Conservation (phyloP, 371 early-diverging fungal genomes). For the Gilbertella persicaria region DNA sequence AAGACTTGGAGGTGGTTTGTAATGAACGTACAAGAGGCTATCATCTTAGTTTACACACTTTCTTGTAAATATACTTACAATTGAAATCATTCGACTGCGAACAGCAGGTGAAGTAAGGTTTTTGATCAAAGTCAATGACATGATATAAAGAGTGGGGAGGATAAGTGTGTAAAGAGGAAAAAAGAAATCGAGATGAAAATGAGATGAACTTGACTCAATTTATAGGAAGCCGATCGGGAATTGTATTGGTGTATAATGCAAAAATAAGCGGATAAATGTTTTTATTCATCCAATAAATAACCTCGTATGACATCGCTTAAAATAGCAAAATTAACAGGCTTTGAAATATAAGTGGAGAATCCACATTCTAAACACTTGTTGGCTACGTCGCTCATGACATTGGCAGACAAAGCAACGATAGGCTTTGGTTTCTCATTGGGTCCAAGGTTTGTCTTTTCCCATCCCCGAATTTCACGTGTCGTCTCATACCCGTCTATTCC, state of each 20-base stretch:
- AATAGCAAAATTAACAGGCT: conserved; percentile 66
- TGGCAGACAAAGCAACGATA: conserved; percentile 67
- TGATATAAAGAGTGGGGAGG: not conserved
- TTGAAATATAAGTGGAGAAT: conserved; percentile 64
- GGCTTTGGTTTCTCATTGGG: conserved; percentile 44
- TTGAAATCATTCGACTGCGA: not conserved
- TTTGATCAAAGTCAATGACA: conserved; percentile 3
- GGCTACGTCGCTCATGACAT: conserved; percentile 67
- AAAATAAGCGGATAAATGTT: not conserved
- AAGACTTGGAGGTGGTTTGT: conserved; percentile 1
- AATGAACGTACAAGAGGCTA: conserved; percentile 10
- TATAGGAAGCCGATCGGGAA: too few species aligned
- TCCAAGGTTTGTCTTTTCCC: conserved; percentile 47
- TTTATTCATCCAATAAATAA: conserved; percentile 29
- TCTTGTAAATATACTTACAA: not conserved
- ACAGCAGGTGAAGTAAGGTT: not conserved
- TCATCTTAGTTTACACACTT: not conserved
- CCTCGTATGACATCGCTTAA: conserved; percentile 61
- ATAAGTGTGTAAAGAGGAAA: not conserved
- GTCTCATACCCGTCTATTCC: conserved; percentile 62
- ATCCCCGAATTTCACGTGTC: conserved; percentile 58
- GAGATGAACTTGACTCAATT: too few species aligned
- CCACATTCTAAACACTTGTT: conserved; percentile 55
- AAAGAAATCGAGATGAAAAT: conserved; percentile 1
- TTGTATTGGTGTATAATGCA: too few species aligned